Base-by-base conservation (phyloP, 2,329 filamentous ascomycete genomes). In the Clonostachys solani region DNA sequence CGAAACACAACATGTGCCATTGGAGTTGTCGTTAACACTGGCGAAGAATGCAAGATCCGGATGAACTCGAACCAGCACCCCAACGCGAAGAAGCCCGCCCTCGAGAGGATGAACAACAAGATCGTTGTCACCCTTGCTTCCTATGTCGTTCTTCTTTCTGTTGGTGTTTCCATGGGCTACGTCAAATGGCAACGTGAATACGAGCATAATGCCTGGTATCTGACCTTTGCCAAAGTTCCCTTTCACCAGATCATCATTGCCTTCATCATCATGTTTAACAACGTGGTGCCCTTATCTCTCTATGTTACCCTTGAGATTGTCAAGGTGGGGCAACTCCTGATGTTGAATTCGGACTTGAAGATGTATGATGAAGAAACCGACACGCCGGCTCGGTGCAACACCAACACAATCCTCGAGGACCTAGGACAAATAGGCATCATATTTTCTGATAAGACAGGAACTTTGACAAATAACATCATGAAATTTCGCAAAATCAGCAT, bases 231-330 rank as follows among this genome's bases (percentile, higher is more conserved):
- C 1, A 76, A 73, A 5, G 89, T 96, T n/a, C 75, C 80, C 1
- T 87, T 89, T 56, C 81, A 89, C 54, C 84, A 91, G 34, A 90
- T 95, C 50, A 85, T 96, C 53, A 85, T 92, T 29, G 91, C 89
- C 0, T 96, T 91, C 62, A 83, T 95, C 54, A 96, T 97, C 67
- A 92, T 96, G 83, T 95, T 95, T 69, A 97, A 96, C 65, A 97
- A 94, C 37, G 83, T 96, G 68, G 92, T 96, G 49, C 92, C 92
- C 0, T 78, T 97, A 15, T 90, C 91, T 0, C 77, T 97, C 1
- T 97, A 96, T 56, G 89, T 97, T 56, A 94, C 86, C 61, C 74
- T 97, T 64, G 92, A 97, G 54, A 76, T 95, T 49, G 85, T 94
- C 64, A 95, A 95, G 63, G 74, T 95, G 8, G 86, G 78, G 5